A percentile compares a stretch with the other conserved stretches of the same genome.
These are phyloP conservation scores for Pseudomonodictys pantanalensis DNA, from an alignment of 495 filamentous ascomycete genomes.

Conservation along the genomic window DNA sequence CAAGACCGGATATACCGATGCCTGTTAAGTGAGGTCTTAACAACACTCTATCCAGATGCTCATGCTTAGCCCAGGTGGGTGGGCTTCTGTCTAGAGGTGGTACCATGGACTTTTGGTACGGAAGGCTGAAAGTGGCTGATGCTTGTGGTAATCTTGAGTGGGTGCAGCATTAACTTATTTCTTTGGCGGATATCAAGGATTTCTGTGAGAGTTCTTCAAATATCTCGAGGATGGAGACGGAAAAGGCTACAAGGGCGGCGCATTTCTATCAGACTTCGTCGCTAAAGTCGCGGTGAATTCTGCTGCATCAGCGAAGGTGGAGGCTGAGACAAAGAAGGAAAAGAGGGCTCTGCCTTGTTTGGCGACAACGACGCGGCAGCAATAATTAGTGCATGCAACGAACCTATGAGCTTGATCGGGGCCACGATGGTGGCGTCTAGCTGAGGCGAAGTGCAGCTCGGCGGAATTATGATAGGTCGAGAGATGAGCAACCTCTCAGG, in stretches of 20 bases:
- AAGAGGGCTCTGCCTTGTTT: neutral
- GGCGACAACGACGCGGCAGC: neutral
- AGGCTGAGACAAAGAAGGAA: neutral
- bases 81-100: neutral
- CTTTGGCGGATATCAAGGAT: neutral
- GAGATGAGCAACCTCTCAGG: neutral
- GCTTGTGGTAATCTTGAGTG: neutral
- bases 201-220: neutral
- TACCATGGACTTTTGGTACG: neutral
- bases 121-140: neutral
- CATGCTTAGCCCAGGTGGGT: neutral
- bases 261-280: neutral
- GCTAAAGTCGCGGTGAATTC: neutral
- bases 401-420: neutral
- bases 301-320: neutral
- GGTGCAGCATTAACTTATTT: neutral
- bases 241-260: neutral
- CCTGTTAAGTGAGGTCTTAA: neutral
- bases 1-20: neutral
- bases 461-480: neutral
- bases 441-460: neutral
- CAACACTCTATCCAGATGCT: neutral
- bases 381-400: neutral
- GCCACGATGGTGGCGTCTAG: neutral
- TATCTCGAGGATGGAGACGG: neutral